Evolutionary conservation across 2,329 filamentous ascomycete genomes (phyloP).

Genomic region (Aspergillus fumigatiaffinis): DNA sequence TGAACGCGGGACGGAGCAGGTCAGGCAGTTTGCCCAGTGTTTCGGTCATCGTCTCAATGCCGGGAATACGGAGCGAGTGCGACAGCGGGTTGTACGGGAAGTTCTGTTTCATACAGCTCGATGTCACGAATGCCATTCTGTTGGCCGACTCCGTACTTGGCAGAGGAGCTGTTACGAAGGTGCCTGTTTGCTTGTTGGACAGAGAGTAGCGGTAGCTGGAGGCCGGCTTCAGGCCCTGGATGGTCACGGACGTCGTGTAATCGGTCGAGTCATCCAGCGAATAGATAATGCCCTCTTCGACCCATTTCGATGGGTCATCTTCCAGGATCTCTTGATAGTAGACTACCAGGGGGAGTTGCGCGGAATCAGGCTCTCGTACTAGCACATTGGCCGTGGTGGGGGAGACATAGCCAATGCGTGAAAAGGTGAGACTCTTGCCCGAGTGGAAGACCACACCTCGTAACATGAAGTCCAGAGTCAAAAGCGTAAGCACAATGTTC

Average conservation of each 20-base stretch:
- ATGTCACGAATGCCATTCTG: conserved; percentile 84
- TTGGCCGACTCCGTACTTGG: conserved; percentile 61
- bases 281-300: conserved; percentile 61
- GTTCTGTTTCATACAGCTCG: conserved; percentile 86
- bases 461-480: conserved; percentile 75
- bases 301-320: conserved; percentile 49
- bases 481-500: conserved; percentile 65
- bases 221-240: conserved; percentile 66
- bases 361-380: conserved; percentile 74
- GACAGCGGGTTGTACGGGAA: conserved; percentile 85
- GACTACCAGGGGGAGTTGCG: conserved; percentile 70
- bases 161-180: conserved; percentile 72
- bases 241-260: conserved; percentile 68
- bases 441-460: conserved; percentile 67
- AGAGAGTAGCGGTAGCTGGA: conserved; percentile 78
- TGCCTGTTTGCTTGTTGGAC: conserved; percentile 81
- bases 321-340: conserved; percentile 50
- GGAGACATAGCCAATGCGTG: conserved; percentile 82
- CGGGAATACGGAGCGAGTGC: conserved; percentile 76
- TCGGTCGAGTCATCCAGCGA: conserved; percentile 73
- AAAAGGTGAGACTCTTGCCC: conserved; percentile 74
- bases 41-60: conserved; percentile 71
- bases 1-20: conserved; percentile 46
- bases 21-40: conserved; percentile 67
- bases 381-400: conserved; percentile 74